Conservation (phyloP, 495 filamentous ascomycete genomes). For the Aspergillus olivimuriae region DNA sequence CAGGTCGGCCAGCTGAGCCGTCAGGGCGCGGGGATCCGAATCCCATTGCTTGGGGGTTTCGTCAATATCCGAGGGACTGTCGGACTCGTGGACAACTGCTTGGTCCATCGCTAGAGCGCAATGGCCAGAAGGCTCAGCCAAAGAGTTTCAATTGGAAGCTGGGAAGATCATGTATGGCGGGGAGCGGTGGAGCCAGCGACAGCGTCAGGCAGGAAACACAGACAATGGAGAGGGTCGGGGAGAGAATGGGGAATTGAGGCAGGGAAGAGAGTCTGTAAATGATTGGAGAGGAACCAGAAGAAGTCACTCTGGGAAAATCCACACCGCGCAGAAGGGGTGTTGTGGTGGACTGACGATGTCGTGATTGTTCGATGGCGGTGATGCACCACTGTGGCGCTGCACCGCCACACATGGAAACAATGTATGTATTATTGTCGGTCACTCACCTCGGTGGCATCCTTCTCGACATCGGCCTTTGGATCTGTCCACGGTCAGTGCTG, state of each 20-base stretch:
- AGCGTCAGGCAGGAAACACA: not conserved
- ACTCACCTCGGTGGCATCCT: too few relatives aligned
- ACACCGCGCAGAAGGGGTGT: not conserved
- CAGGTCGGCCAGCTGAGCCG: constrained; percentile 11
- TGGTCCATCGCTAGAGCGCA: constrained; percentile 27
- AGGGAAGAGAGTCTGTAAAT: too few relatives aligned
- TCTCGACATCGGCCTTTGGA: too few relatives aligned
- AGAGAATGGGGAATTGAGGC: too few relatives aligned
- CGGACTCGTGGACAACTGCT: constrained; percentile 30
- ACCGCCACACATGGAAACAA: too few relatives aligned
- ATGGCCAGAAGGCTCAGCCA: constrained; percentile 8
- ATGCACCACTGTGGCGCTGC: constrained; percentile 5
- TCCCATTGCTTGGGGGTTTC: constrained; percentile 35
- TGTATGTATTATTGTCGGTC: too few relatives aligned
- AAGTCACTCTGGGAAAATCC: not conserved
- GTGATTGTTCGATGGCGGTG: constrained; percentile 11
- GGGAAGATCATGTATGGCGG: too few relatives aligned
- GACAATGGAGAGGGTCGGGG: too few relatives aligned
- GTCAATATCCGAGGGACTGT: constrained; percentile 32
- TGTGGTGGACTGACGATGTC: constrained; percentile 2
- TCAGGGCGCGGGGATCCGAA: constrained; percentile 26
- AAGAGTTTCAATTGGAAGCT: too few relatives aligned
- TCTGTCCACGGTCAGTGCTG: too few relatives aligned
- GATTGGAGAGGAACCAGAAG: too few relatives aligned
- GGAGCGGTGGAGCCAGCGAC: too few relatives aligned